Conservation (phyloP, 352 stramenopile species). For the Pythium phragmitis region DNA sequence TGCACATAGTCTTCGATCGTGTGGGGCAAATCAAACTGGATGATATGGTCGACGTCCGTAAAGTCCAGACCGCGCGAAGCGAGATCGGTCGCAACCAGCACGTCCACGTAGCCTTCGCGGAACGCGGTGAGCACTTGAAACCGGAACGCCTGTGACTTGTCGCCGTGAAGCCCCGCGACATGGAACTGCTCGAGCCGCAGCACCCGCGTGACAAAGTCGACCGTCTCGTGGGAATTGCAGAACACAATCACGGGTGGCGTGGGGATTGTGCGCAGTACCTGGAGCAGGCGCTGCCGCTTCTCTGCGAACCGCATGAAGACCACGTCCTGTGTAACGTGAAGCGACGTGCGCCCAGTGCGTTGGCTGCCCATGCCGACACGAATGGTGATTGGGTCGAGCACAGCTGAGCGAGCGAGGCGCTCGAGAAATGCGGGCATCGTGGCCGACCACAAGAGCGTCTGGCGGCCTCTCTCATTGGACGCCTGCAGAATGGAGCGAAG, state of each 20-base stretch:
- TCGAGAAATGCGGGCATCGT: constrained; percentile 91
- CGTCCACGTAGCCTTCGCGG: constrained; percentile 29
- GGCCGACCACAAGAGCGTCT: constrained; percentile 94
- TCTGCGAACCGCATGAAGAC: constrained; percentile 48
- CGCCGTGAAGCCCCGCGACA: constrained; percentile 94
- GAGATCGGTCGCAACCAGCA: constrained; percentile 91
- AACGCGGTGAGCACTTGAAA: constrained; percentile 23
- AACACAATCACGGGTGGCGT: constrained; percentile 96
- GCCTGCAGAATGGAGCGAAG: constrained; percentile 92
- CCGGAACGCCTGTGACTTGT: constrained; percentile 64
- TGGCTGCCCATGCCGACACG: constrained; percentile 72
- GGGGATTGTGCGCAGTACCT: constrained; percentile 68
- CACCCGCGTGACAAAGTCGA: constrained; percentile 90
- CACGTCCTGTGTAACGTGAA: constrained; percentile 91
- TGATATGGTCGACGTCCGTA: constrained; percentile 74
- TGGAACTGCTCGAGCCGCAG: constrained; percentile 94
- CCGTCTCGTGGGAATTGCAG: constrained; percentile 94
- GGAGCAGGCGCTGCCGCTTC: constrained; percentile 44
- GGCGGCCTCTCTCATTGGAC: constrained; percentile 55
- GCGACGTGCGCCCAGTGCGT: constrained; percentile 36
- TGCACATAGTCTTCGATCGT: constrained; percentile 93
- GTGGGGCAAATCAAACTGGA: constrained; percentile 90
- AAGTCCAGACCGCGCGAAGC: constrained; percentile 89
- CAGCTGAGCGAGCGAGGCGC: constrained; percentile 90
- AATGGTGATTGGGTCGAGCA: constrained; percentile 92